phyloP scores from a whole-genome alignment of 2,329 filamentous ascomycete genomes.

The Dactylonectria estremocensis region DNA sequence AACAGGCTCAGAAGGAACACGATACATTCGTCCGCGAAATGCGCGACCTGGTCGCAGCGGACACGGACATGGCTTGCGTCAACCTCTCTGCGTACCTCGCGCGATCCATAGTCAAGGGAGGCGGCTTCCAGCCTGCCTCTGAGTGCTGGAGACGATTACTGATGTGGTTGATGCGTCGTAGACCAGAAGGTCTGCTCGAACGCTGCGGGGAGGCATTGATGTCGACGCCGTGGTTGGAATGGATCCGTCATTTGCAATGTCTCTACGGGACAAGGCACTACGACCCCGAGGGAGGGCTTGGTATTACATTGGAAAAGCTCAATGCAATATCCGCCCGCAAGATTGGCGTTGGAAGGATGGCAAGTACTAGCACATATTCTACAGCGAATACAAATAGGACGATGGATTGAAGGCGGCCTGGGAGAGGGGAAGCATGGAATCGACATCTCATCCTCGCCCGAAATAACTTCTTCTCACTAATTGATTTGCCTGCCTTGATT shows the following conservation, averaged over 20 bases:
- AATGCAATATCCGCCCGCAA: slow-evolving; percentile 26
- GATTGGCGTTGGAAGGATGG: slow-evolving; percentile 26
- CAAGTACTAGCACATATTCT: slow-evolving; percentile 29
- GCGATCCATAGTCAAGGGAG: not conserved
- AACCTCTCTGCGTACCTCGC: slow-evolving; percentile 24
- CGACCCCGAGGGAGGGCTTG: slow-evolving; percentile 29
- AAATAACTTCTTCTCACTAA: too few species aligned
- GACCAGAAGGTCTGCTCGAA: slow-evolving; percentile 21
- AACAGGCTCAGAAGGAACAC: slow-evolving; percentile 28
- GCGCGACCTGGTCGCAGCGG: slow-evolving; percentile 11
- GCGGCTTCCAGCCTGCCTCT: not conserved
- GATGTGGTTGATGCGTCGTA: slow-evolving; percentile 28
- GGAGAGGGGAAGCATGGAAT: not conserved
- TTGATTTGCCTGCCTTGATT: too few species aligned
- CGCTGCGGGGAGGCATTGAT: slow-evolving; percentile 17
- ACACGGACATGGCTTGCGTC: slow-evolving; percentile 31
- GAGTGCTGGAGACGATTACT: slow-evolving; percentile 33
- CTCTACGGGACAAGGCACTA: slow-evolving; percentile 25
- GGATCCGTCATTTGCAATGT: slow-evolving; percentile 21
- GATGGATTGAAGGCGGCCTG: not conserved
- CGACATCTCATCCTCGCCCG: not conserved
- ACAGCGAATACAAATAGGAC: slow-evolving; percentile 21
- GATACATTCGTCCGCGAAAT: slow-evolving; percentile 23
- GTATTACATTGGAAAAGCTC: slow-evolving; percentile 33
- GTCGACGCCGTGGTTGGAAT: slow-evolving; percentile 23